Base-by-base conservation (phyloP, 2,329 filamentous ascomycete genomes). In the Trichoderma sp. region DNA sequence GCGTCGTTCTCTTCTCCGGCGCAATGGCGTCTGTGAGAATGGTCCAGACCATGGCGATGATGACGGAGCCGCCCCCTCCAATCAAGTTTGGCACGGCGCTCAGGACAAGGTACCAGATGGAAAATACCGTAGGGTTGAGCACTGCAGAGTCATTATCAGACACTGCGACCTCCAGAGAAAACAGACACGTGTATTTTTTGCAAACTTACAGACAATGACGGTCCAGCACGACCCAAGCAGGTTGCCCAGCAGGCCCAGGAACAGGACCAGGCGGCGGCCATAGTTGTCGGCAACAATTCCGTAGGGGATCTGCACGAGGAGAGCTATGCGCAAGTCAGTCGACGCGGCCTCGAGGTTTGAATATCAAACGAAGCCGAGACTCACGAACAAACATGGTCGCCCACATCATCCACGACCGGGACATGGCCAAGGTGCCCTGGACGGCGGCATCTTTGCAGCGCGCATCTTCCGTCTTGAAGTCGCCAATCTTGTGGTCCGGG, bases 361-460 rank as follows among this genome's bases (percentile, higher is more conserved):
- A 18, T 39, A 39, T 39, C 14, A 18, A 6, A 18, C 2, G 1
- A 3, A 39, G 7, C 18, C 16, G 5, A 39, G 37, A 39, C 37
- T 39, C 37, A 39, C 37, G 37, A 2, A 39, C 37, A 11, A 86
- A 74, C 67, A 81, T 81, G 34, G 85, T 80, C 34, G 85, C 77
- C 1, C 83, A 81, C 21, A 76, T 71, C 52, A 77, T 72, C 79
- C 83, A 84, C 1, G 84, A 85, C 52, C 80, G 79, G 18, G 88
- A 76, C 78, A 83, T 82, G 13, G 86, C 84, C 51, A 89, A 77
- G 24, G 81, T 79, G 26, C 81, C 79, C 72, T 88, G 85, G 0
- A 89, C 83, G 2, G 77, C 75, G 0, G 78, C 73, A 3, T 75
- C 74, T 73, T 88, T 87, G 77, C 86, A 88, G 8, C 79, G 77